phyloP scores from a whole-genome alignment of 805 yeast species.

The Hanseniaspora vineae region DNA sequence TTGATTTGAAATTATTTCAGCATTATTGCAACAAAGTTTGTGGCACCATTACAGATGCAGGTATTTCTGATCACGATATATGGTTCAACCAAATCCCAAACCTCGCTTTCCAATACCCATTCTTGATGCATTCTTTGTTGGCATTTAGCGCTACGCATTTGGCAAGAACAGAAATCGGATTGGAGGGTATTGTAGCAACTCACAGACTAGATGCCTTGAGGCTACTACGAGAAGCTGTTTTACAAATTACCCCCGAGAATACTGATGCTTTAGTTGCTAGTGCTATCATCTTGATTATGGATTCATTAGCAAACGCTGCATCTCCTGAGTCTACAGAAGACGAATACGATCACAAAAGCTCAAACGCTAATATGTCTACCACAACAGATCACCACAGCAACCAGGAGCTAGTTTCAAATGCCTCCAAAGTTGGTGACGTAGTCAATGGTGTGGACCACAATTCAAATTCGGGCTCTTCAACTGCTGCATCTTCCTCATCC shows the following conservation, averaged over 20 bases:
- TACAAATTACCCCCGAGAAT: conserved; percentile 69
- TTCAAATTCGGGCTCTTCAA: too few species aligned
- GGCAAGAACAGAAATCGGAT: conserved; percentile 59
- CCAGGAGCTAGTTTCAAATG: too few species aligned
- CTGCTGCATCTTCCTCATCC: too few species aligned
- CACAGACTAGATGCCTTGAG: conserved; percentile 83
- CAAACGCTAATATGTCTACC: too few species aligned
- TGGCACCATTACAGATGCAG: conserved; percentile 80
- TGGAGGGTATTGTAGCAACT: conserved; percentile 69
- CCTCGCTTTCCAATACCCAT: conserved; percentile 78
- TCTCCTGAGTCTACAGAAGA: conserved; percentile 4
- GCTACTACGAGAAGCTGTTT: conserved; percentile 70
- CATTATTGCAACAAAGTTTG: conserved; percentile 80
- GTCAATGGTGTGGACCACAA: not conserved
- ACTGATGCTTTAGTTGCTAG: conserved; percentile 91
- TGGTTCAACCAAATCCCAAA: conserved; percentile 85
- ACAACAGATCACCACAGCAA: too few species aligned
- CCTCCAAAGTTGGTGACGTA: conserved; percentile 16
- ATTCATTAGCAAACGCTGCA: conserved; percentile 88
- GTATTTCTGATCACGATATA: conserved; percentile 65
- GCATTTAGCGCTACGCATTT: conserved; percentile 91
- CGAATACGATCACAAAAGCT: not conserved
- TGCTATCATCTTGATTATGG: conserved; percentile 81
- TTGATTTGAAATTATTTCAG: conserved; percentile 72
- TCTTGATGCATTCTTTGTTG: conserved; percentile 80